phyloP scores from a whole-genome alignment of 2,329 filamentous ascomycete species.

The Byssochlamys sp. region DNA sequence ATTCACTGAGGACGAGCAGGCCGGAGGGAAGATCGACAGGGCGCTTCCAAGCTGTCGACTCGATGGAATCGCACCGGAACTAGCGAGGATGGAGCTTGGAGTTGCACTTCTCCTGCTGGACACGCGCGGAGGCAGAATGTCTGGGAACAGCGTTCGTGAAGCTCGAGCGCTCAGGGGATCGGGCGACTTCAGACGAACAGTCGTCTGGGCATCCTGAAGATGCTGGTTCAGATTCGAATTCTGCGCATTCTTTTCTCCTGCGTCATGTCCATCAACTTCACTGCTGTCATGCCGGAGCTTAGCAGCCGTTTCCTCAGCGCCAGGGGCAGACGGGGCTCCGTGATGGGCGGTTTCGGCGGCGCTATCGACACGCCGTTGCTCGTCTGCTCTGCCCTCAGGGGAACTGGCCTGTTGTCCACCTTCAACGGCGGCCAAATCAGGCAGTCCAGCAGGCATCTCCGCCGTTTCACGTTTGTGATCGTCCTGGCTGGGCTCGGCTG shows the following conservation, averaged over 20 bases:
- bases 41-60: conserved; percentile 1
- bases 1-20: neutral
- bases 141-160: conserved; percentile 19
- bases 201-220: neutral
- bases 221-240: neutral
- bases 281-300: neutral
- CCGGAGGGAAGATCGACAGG: neutral
- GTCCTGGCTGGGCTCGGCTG: neutral
- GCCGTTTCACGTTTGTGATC: neutral
- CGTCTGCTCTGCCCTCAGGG: neutral
- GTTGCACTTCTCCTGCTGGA: conserved; percentile 19
- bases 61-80: conserved; percentile 5
- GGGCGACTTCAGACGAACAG: neutral
- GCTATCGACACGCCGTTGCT: neutral
- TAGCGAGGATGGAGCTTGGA: conserved; percentile 6
- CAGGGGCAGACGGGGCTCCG: neutral
- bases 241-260: neutral
- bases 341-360: neutral
- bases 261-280: neutral
- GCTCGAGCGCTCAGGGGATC: neutral
- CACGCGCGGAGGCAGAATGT: conserved; percentile 21
- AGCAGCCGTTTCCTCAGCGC: neutral
- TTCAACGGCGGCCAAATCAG: neutral
- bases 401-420: neutral
- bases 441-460: neutral